phyloP scores from a whole-genome alignment of 257 asterid genomes.

The Plectranthus barbatus region DNA sequence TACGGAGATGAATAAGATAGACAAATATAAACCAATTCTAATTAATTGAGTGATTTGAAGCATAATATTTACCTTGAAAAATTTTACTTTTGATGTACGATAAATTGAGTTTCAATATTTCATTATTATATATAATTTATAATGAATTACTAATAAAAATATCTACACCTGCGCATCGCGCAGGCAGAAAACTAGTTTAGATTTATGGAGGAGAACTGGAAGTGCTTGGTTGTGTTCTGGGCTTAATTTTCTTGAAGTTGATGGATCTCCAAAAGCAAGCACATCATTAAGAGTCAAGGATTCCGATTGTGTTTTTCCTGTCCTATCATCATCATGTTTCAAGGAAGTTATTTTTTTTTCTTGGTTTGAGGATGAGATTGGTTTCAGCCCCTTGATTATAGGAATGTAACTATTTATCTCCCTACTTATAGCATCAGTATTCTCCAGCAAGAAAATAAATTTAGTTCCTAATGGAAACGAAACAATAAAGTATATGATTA shows the following conservation, averaged over 20 bases:
- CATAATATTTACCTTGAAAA: no score
- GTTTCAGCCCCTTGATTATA: not conserved
- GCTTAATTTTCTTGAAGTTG: not conserved
- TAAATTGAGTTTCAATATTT: no score
- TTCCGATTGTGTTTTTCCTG: not conserved
- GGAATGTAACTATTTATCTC: not conserved
- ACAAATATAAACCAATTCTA: no score
- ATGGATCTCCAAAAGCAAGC: not conserved
- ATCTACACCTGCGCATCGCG: no score
- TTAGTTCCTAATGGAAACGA: not conserved
- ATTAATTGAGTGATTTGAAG: not conserved
- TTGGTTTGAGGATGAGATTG: not conserved
- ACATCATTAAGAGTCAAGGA: not conserved
- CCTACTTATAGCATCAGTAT: not conserved
- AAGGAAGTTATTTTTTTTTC: not conserved
- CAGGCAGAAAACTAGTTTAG: no score
- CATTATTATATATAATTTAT: no score
- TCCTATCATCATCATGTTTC: not conserved
- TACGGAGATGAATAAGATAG: no score
- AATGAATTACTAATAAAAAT: no score
- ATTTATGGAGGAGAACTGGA: not conserved
- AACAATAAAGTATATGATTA: not conserved
- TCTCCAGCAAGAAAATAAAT: not conserved
- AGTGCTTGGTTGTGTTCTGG: not conserved
- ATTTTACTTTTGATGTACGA: no score